phyloP scores from a whole-genome alignment of 768 basidiomycete species.

The Psilocybe azurescens region DNA sequence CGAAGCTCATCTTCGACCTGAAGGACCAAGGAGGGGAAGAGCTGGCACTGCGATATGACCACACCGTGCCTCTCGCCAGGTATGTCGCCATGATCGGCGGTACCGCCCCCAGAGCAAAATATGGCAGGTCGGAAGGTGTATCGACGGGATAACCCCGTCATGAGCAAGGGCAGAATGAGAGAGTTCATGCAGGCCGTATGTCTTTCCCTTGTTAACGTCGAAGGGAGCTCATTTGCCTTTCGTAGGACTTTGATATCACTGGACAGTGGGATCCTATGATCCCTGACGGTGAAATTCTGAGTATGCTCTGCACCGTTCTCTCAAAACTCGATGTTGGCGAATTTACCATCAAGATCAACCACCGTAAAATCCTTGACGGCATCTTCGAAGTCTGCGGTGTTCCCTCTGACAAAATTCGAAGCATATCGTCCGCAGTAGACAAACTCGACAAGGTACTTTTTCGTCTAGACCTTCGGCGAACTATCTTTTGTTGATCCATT shows the following conservation, averaged over 20 bases:
- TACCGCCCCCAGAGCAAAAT: conserved; percentile 78
- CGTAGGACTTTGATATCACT: conserved; percentile 93
- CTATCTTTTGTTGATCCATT: conserved; percentile 7
- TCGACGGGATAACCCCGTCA: conserved; percentile 93
- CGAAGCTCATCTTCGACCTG: conserved; percentile 96
- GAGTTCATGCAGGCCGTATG: conserved; percentile 97
- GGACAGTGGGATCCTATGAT: conserved; percentile 97
- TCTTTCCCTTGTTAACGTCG: conserved; percentile 8
- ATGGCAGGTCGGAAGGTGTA: conserved; percentile 99
- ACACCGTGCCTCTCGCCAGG: conserved; percentile 95
- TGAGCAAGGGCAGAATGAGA: conserved; percentile 98
- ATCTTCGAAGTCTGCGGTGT: conserved; percentile 98
- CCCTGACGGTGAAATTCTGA: conserved; percentile 91
- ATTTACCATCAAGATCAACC: conserved; percentile 96
- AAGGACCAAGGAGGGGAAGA: conserved; percentile 98
- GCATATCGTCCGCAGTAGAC: conserved; percentile 96
- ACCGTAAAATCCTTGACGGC: conserved; percentile 96
- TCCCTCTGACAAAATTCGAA: conserved; percentile 83
- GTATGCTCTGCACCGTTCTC: conserved; percentile 81
- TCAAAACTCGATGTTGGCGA: conserved; percentile 89
- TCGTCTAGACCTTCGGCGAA: background rate
- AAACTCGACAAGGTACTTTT: conserved; percentile 90
- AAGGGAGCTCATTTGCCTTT: background rate
- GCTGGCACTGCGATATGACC: conserved; percentile 92
- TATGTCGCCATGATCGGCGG: conserved; percentile 96